A percentile compares a stretch with the other conserved stretches of the same genome.
Evolutionary conservation across 1,284 basidiomycete species (phyloP).

Genomic region (Tilletia caries): DNA sequence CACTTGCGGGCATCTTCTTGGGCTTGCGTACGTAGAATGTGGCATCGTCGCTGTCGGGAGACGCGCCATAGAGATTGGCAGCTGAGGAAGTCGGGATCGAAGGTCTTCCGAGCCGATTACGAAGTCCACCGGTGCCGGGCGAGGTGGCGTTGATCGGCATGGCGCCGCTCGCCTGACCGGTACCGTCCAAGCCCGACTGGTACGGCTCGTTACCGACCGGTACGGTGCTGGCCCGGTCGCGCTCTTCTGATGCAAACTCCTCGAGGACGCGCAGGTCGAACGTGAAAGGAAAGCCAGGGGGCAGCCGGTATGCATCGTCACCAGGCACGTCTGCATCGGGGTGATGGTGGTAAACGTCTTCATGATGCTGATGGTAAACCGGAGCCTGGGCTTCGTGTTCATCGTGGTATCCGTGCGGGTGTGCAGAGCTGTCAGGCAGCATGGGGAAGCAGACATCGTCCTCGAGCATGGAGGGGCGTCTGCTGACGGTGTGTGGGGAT

Average conservation of each 20-base stretch:
- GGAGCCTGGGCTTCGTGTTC: constrained; percentile 14
- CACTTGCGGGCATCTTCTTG: constrained; percentile 32
- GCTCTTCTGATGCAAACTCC: constrained; percentile 45
- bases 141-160: not conserved
- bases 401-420: constrained; percentile 9
- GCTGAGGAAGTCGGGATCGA: not conserved
- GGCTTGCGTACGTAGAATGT: constrained; percentile 50
- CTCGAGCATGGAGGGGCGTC: constrained; percentile 33
- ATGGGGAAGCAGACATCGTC: constrained; percentile 53
- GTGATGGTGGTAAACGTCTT: constrained; percentile 13
- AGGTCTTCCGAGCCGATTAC: not conserved
- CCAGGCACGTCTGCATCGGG: constrained; percentile 18
- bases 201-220: not conserved
- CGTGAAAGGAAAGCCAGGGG: constrained; percentile 47
- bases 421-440: constrained; percentile 13
- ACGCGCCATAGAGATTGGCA: constrained; percentile 30
- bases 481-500: constrained; percentile 27
- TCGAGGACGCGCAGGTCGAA: constrained; percentile 48
- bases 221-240: constrained; percentile 27
- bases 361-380: not conserved
- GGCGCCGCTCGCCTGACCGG: not conserved
- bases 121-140: not conserved
- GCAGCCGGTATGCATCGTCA: constrained; percentile 15
- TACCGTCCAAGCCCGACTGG: not conserved
- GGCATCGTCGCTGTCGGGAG: constrained; percentile 47